A percentile compares a stretch with the other conserved stretches of the same genome.
phyloP scores from a whole-genome alignment of 2,329 filamentous ascomycete genomes.

The Stemphylium beticola region DNA sequence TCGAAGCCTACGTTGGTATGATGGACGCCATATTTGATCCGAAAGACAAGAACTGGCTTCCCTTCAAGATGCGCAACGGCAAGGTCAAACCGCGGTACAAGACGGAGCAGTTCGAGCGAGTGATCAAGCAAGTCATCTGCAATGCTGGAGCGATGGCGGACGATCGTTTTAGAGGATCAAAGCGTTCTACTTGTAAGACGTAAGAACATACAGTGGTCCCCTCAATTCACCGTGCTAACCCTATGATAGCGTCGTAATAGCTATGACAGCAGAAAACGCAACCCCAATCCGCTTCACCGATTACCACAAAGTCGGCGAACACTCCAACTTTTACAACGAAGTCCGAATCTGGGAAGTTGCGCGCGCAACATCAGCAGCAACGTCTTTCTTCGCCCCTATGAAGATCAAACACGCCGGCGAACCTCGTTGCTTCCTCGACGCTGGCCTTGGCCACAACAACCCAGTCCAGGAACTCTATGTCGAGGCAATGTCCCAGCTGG shows the following conservation, averaged over 20 bases:
- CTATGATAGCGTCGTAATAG: slow-evolving; percentile 8
- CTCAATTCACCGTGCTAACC: background rate
- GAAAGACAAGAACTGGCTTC: slow-evolving; percentile 5
- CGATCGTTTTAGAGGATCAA: slow-evolving; percentile 7
- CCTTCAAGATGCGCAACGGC: slow-evolving; percentile 11
- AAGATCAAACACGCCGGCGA: slow-evolving; percentile 41
- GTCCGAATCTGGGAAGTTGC: slow-evolving; percentile 41
- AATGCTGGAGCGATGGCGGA: slow-evolving; percentile 5
- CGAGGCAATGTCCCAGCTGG: slow-evolving; percentile 26
- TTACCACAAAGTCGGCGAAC: slow-evolving; percentile 10
- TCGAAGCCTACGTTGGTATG: slow-evolving; percentile 14
- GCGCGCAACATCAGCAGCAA: slow-evolving; percentile 22
- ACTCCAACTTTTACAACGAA: slow-evolving; percentile 15
- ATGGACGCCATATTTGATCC: slow-evolving; percentile 14
- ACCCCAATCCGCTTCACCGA: slow-evolving; percentile 8
- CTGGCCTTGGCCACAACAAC: slow-evolving; percentile 50
- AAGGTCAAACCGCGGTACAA: slow-evolving; percentile 18
- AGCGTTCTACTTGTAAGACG: slow-evolving; percentile 10
- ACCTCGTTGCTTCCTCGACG: slow-evolving; percentile 50
- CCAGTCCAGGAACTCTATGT: slow-evolving; percentile 50
- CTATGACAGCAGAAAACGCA: slow-evolving; percentile 6
- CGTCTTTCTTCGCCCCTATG: slow-evolving; percentile 39
- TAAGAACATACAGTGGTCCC: background rate
- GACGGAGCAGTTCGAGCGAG: slow-evolving; percentile 16
- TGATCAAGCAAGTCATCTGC: slow-evolving; percentile 12